Evolutionary conservation across 768 basidiomycete species (phyloP).

Genomic region (Lentinula guzmanii): DNA sequence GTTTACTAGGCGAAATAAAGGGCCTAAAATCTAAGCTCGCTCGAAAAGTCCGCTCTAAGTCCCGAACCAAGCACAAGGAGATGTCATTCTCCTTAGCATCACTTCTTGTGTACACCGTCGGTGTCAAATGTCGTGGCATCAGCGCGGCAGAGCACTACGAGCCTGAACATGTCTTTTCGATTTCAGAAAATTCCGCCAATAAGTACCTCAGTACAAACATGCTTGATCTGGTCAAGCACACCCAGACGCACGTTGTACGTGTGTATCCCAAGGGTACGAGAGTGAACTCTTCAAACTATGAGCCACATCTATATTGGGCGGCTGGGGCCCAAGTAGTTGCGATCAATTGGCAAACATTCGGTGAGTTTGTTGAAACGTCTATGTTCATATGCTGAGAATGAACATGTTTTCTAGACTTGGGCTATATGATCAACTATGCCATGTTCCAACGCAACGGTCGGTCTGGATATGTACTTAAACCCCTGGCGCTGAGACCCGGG

Average conservation of each 20-base stretch:
- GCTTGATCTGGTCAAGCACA: constrained; percentile 81
- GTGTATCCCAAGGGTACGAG: constrained; percentile 84
- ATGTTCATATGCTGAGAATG: neutral
- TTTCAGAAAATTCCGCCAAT: constrained; percentile 80
- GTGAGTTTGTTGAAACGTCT: constrained; percentile 36
- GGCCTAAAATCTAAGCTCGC: constrained; percentile 3
- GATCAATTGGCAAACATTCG: constrained; percentile 96
- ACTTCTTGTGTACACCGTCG: constrained; percentile 90
- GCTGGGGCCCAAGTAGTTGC: constrained; percentile 87
- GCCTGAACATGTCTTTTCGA: constrained; percentile 85
- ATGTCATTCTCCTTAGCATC: constrained; percentile 73
- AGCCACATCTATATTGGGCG: constrained; percentile 87
- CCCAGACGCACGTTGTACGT: constrained; percentile 72
- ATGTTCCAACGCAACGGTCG: constrained; percentile 92
- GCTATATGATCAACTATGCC: constrained; percentile 88
- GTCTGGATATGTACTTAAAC: constrained; percentile 87
- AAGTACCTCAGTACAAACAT: constrained; percentile 62
- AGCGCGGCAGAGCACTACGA: constrained; percentile 83
- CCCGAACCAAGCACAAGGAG: constrained; percentile 13
- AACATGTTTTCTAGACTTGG: constrained; percentile 52
- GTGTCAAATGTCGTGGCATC: constrained; percentile 91
- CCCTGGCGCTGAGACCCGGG: constrained; percentile 59
- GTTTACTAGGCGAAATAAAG: neutral
- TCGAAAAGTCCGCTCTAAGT: constrained; percentile 6
- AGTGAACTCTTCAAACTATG: constrained; percentile 80